Evolutionary conservation across 2,329 filamentous ascomycete genomes (phyloP).

Genomic region (Aspergillus brunneoviolaceus): DNA sequence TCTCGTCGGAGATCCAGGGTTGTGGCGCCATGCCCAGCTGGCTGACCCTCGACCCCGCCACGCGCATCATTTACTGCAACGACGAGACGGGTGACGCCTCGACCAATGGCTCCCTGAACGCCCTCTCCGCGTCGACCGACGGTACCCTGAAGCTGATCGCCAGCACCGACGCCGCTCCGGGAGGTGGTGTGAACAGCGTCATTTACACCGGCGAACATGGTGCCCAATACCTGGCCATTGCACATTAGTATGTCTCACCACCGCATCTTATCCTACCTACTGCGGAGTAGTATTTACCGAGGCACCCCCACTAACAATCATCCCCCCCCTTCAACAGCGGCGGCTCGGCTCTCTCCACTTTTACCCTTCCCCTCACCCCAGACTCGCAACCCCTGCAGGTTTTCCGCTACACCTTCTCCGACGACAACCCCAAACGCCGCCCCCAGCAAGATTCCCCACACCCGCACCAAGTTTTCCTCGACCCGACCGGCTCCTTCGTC

Average conservation of each 20-base stretch:
- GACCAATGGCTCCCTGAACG: conserved; percentile 31
- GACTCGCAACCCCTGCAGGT: conserved; percentile 33
- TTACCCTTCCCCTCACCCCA: conserved; percentile 26
- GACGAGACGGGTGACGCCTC: conserved; percentile 32
- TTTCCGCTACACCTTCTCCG: conserved; percentile 42
- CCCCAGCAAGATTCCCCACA: conserved; percentile 56
- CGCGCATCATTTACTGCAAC: conserved; percentile 35
- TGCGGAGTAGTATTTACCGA: too few species aligned
- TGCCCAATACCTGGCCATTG: conserved; percentile 34
- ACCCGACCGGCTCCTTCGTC: conserved; percentile 64
- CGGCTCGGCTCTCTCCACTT: conserved; percentile 36
- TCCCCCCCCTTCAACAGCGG: conserved; percentile 20
- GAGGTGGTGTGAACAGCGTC: conserved; percentile 35
- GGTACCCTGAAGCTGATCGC: conserved; percentile 25
- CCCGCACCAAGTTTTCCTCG: conserved; percentile 64
- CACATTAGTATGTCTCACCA: conserved; percentile 36
- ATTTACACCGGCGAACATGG: conserved; percentile 29
- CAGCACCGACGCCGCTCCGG: conserved; percentile 23
- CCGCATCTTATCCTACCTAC: not conserved
- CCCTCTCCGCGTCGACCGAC: conserved; percentile 21
- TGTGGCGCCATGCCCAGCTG: conserved; percentile 40
- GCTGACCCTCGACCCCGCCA: conserved; percentile 31
- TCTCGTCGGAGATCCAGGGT: conserved; percentile 27
- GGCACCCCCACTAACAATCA: not conserved
- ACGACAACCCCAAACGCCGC: conserved; percentile 28